Evolutionary conservation across 306 rosid genomes (phyloP).

Genomic region (Boehmeria nivea): DNA sequence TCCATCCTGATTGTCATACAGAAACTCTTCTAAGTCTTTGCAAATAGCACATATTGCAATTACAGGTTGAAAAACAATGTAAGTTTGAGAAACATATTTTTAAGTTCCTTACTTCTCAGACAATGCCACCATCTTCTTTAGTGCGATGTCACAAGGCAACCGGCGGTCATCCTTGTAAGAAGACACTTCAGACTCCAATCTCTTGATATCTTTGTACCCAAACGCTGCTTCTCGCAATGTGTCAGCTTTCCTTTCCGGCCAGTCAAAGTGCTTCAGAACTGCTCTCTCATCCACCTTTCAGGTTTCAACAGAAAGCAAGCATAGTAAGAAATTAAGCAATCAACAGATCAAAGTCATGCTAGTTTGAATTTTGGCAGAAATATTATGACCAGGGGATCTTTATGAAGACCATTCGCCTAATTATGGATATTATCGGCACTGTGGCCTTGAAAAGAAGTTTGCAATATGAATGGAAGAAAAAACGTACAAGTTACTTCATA

Average conservation of each 20-base stretch:
- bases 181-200: slow-evolving; percentile 77
- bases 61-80: too few species aligned
- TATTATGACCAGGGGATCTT: too few species aligned
- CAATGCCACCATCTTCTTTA: slow-evolving; percentile 83
- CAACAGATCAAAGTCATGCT: background rate
- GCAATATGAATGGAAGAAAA: background rate
- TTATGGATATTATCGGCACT: too few species aligned
- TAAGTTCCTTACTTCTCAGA: slow-evolving; percentile 70
- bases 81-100: background rate
- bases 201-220: slow-evolving; percentile 78
- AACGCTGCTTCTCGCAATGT: slow-evolving; percentile 93
- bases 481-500: too few species aligned
- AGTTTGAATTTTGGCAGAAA: too few species aligned
- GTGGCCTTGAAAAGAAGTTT: background rate
- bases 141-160: slow-evolving; percentile 71
- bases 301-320: slow-evolving; percentile 33
- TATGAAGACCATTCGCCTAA: background rate
- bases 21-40: background rate
- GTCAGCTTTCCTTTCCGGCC: slow-evolving; percentile 99
- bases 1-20: slow-evolving; percentile 62
- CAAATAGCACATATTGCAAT: background rate
- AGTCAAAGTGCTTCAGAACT: slow-evolving; percentile 86
- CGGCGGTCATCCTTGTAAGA: slow-evolving; percentile 70
- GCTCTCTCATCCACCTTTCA: slow-evolving; percentile 96
- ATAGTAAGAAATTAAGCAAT: background rate